Percentiles rank a stretch among this genome's conserved stretches.
These are phyloP conservation scores for Amanita molliuscula DNA, from an alignment of 768 basidiomycete species.

Conservation along the genomic window DNA sequence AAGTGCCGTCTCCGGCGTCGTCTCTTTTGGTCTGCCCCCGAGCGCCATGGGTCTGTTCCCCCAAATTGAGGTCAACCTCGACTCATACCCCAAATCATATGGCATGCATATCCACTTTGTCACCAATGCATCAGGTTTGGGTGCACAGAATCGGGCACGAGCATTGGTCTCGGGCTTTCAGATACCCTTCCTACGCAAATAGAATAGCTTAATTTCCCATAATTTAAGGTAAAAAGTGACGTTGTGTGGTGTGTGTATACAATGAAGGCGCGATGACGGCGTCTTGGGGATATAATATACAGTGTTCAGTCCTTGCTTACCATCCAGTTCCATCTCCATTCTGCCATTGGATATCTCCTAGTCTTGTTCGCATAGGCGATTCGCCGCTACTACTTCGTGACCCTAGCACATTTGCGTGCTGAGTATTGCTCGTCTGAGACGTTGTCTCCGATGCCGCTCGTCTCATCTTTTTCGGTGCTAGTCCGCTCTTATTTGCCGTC, in stretches of 20 bases:
- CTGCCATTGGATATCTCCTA: slow-evolving; percentile 61
- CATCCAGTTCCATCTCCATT: slow-evolving; percentile 7
- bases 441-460: slow-evolving; percentile 65
- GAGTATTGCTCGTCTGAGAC: neutral
- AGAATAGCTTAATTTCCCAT: slow-evolving; percentile 10
- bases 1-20: slow-evolving; percentile 75
- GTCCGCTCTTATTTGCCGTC: slow-evolving; percentile 14
- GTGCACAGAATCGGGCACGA: slow-evolving; percentile 84
- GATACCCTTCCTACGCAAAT: slow-evolving; percentile 65
- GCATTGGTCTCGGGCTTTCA: slow-evolving; percentile 86
- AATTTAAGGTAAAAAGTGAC: neutral
- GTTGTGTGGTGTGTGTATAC: slow-evolving; percentile 1
- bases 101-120: slow-evolving; percentile 95
- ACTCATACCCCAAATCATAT: slow-evolving; percentile 74
- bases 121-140: slow-evolving; percentile 79
- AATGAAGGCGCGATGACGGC: slow-evolving; percentile 3
- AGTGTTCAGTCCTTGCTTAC: neutral
- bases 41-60: slow-evolving; percentile 87
- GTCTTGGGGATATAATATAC: slow-evolving; percentile 7
- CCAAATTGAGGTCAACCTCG: slow-evolving; percentile 89
- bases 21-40: slow-evolving; percentile 80
- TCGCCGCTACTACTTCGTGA: slow-evolving; percentile 22
- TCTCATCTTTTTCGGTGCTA: slow-evolving; percentile 58
- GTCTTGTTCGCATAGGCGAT: slow-evolving; percentile 13
- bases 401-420: slow-evolving; percentile 17